Base-by-base conservation (phyloP, 371 early-diverging fungal species). In the Mortierella sp. region DNA sequence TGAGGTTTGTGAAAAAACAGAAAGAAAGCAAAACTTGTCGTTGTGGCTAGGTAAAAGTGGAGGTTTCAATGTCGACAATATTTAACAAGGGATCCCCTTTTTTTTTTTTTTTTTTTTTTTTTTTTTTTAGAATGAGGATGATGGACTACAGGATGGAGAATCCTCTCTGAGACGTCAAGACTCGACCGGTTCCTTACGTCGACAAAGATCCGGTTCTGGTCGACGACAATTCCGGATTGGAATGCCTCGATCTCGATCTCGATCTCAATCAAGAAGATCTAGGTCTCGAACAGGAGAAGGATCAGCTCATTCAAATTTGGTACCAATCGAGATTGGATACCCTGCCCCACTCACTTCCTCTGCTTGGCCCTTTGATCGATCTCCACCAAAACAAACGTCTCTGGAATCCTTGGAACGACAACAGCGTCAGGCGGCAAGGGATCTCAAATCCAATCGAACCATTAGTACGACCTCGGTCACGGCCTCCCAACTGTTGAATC, bases 191-290 rank as follows among this genome's bases (percentile, higher is more conserved):
- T 67, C 70, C 2, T 30, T 75, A 21, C 62, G 61, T 7, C 70
- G 76, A 12, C 76, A 67, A 23, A 53, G 71, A 46, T 75, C 76
- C 1, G 76, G 75, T 5, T n/a, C n/a, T n/a, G 43, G 76, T n/a
- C 58, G 50, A 28, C 29, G 71, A 43, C 59, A 59, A 46, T 66
- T 75, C 50, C 57, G 64, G 62, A 66, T 75, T 15, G n/a, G n/a
- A n/a, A n/a, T n/a, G n/a, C 23, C 70, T 16, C 62, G 76, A 12
- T 75, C 76, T 5, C 57, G 71, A 29, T 75, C 76, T 4, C 25
- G 76, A 23, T 70, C 70, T 46, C 67, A 68, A 14, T 70, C 76
- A 9, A 75, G 44, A 48, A 52, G 57, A 12, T 64, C n/a, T n/a
- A n/a, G n/a, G n/a, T n/a, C n/a, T n/a, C n/a, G n/a, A 68, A 18